These are phyloP conservation scores for Aspergillus steynii DNA, from an alignment of 495 filamentous ascomycete species.

Conservation along the genomic window DNA sequence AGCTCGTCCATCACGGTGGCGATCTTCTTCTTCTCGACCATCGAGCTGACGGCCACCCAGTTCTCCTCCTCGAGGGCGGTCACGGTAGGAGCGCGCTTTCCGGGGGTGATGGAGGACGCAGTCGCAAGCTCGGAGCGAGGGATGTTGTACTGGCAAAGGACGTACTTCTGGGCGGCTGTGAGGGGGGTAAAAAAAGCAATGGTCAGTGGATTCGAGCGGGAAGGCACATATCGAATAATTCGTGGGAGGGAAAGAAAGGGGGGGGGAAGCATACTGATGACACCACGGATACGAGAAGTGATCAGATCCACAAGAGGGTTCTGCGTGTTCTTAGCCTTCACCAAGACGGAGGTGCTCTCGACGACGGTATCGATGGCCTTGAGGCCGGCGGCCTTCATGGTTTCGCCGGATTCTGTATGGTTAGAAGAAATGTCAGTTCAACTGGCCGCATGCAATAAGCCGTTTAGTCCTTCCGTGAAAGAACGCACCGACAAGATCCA, in stretches of 20 bases:
- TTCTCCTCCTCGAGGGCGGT: constrained; percentile 81
- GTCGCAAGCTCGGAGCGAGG: constrained; percentile 61
- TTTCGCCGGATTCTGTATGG: constrained; percentile 86
- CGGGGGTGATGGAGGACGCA: constrained; percentile 82
- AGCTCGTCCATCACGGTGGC: constrained; percentile 91
- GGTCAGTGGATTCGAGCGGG: neutral
- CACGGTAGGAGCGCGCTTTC: constrained; percentile 91
- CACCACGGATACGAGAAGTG: constrained; percentile 78
- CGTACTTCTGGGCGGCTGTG: constrained; percentile 83
- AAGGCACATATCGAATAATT: no score
- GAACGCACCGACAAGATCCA: constrained; percentile 84
- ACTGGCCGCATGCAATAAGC: neutral
- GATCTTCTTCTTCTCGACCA: constrained; percentile 90
- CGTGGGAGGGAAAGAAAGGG: neutral
- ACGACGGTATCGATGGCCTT: constrained; percentile 94
- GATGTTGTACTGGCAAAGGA: constrained; percentile 96
- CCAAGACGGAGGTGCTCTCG: constrained; percentile 80
- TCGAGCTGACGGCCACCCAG: constrained; percentile 91
- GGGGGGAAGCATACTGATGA: constrained; percentile 65
- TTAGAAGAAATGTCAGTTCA: neutral
- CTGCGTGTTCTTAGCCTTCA: constrained; percentile 86
- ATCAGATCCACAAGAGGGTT: constrained; percentile 81
- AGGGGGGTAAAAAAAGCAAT: neutral
- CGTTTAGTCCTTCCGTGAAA: neutral
- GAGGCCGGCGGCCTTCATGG: constrained; percentile 96